Base-by-base conservation (phyloP, 2,329 filamentous ascomycete species). In the Stachybotrys echinatus region DNA sequence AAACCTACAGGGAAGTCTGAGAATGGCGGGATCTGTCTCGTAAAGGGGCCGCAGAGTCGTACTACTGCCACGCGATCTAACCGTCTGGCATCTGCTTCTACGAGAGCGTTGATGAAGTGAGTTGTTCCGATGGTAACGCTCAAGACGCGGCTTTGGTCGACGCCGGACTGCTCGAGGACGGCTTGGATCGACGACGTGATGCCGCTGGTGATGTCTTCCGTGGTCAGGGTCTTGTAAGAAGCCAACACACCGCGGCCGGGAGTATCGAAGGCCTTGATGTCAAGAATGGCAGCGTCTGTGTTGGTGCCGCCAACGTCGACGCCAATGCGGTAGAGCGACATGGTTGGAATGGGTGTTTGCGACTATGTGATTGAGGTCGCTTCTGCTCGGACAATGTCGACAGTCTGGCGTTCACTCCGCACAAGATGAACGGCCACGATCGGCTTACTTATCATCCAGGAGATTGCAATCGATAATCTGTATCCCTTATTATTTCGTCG, bases 41-140 rank as follows among this genome's bases (percentile, higher is more conserved):
- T 72, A 49, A 72, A 75, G 1, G 72, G 70, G 2, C 72, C 72
- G 54, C 72, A 76, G 7, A 77, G 62, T 19, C 74, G 61, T 10
- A 77, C 57, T 2, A 76, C 72, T 3, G 73, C 74, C 2, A 77
- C 74, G 10, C 67, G 68, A 38, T 65, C 67, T 19, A 77, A 63
- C 5, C 71, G 61, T 20, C 67, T 57, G 1, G 65, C 65, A 61
- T 77, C 73, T 23, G 68, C 68, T 52, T 76, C 72, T 12, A 76
- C 66, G 6, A 77, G 65, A 0, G 74, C 74, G 57, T 77, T 77
- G 56, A 77, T 71, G 52, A 77, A 77, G 55, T 76, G 74, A 0
- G 72, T 74, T 2, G 74, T 76, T 22, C 76, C 76, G 53, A 79
- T 75, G 3, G 73, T 74, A 12, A 79, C 73, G 34, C 71, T 74